phyloP scores from a whole-genome alignment of 129 eudicot species.

The Flaveria linearis region DNA sequence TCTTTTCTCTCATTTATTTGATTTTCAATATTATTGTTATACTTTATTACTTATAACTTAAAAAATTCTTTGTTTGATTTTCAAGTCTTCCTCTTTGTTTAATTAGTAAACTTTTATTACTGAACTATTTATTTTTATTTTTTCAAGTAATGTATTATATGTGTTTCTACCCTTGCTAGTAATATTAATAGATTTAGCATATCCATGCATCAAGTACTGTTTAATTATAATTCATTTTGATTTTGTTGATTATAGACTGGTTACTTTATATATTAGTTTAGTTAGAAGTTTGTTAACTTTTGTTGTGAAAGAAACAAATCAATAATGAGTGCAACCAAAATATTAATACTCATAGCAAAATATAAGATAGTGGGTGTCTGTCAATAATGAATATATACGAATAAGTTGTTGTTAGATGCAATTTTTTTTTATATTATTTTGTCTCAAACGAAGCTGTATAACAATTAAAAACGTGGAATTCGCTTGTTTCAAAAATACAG shows the following conservation, averaged over 20 bases:
- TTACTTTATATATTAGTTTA: not conserved
- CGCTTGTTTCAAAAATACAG: not conserved
- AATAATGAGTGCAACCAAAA: not conserved
- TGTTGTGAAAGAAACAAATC: constrained; percentile 1
- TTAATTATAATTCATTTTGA: not conserved
- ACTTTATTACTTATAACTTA: no score
- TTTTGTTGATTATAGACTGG: not conserved
- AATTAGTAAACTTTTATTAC: no score
- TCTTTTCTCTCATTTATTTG: no score
- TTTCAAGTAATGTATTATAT: no score
- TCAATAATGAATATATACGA: not conserved
- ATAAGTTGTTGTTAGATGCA: not conserved
- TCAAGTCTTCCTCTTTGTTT: no score
- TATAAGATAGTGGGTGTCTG: not conserved
- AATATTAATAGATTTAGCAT: not conserved
- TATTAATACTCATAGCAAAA: not conserved
- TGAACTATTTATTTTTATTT: no score
- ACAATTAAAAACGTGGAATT: not conserved
- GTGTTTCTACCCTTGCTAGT: no score
- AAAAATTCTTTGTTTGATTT: no score
- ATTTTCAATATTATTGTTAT: no score
- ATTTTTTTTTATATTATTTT: not conserved
- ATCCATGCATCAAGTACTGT: constrained; percentile 16
- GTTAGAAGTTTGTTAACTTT: not conserved
- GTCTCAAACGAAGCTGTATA: not conserved